phyloP scores from a whole-genome alignment of 2,329 filamentous ascomycete genomes.

The Sporothrix brasiliensis region DNA sequence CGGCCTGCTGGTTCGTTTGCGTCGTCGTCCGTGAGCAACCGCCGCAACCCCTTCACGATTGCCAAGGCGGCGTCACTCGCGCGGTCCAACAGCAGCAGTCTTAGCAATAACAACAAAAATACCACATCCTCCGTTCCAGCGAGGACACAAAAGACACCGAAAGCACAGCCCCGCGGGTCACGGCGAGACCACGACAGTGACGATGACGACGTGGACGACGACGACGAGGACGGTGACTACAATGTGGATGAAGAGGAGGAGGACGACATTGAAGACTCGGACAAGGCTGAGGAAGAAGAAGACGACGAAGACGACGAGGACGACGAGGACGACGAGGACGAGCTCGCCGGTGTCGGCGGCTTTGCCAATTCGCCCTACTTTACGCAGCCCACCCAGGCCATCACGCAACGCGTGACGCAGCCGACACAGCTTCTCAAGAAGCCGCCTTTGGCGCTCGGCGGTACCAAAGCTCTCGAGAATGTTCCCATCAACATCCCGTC shows the following conservation, averaged over 20 bases:
- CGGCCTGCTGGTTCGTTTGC: slow-evolving; percentile 25
- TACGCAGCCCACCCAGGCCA: slow-evolving; percentile 51
- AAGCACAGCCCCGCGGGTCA: background rate
- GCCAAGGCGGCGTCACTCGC: slow-evolving; percentile 28
- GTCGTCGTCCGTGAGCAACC: background rate
- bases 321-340: slow-evolving; percentile 54
- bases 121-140: background rate
- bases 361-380: slow-evolving; percentile 50
- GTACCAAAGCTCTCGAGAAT: slow-evolving; percentile 33
- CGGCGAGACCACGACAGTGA: slow-evolving; percentile 45
- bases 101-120: slow-evolving; percentile 23
- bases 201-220: slow-evolving; percentile 36
- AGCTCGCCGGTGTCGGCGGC: slow-evolving; percentile 46
- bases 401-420: slow-evolving; percentile 54
- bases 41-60: slow-evolving; percentile 34
- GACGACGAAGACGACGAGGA: slow-evolving; percentile 53
- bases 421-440: slow-evolving; percentile 52
- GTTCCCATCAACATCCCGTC: slow-evolving; percentile 39
- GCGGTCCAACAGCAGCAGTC: slow-evolving; percentile 27
- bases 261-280: slow-evolving; percentile 46
- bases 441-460: slow-evolving; percentile 44
- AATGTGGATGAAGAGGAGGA: slow-evolving; percentile 12
- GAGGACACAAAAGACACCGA: background rate
- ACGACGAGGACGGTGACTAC: slow-evolving; percentile 50
- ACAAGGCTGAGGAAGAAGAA: slow-evolving; percentile 33